phyloP scores from a whole-genome alignment of 2,329 filamentous ascomycete species.

The Penicillium brasilianum region DNA sequence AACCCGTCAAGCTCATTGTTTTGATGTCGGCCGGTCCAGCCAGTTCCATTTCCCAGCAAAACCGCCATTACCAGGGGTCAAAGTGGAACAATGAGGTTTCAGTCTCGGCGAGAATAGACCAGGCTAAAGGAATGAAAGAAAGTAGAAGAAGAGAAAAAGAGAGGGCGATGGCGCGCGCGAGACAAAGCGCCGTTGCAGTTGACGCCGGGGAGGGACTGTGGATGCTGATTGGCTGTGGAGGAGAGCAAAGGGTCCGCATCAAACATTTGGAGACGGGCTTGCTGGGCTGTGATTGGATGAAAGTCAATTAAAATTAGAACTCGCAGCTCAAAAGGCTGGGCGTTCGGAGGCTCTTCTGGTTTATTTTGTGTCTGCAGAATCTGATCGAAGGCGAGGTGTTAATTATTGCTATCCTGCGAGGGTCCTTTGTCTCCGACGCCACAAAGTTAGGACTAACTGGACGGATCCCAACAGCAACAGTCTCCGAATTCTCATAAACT shows the following conservation, averaged over 20 bases:
- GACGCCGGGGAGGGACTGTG: slow-evolving; percentile 5
- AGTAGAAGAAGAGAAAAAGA: neutral
- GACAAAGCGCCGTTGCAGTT: slow-evolving; percentile 16
- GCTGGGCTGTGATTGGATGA: neutral
- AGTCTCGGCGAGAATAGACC: slow-evolving; percentile 17
- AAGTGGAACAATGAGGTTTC: slow-evolving; percentile 18
- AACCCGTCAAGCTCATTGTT: neutral
- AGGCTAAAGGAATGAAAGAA: slow-evolving; percentile 6
- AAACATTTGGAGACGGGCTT: neutral
- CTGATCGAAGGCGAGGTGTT: neutral
- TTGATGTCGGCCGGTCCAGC: slow-evolving; percentile 3
- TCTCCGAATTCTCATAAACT: neutral
- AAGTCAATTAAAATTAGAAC: slow-evolving; percentile 4
- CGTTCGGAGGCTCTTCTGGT: neutral
- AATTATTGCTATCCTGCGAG: neutral
- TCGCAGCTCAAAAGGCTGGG: neutral
- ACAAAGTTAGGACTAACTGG: neutral
- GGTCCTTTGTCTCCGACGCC: slow-evolving; percentile 10
- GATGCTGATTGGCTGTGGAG: slow-evolving; percentile 7
- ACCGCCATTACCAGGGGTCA: slow-evolving; percentile 16
- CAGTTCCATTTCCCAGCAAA: neutral
- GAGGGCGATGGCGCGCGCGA: slow-evolving; percentile 5
- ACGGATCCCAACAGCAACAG: neutral
- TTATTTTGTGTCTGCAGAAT: neutral
- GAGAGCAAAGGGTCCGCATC: neutral